Base-by-base conservation (phyloP, 1,284 basidiomycete genomes). In the Cryptococcus hybrid region DNA sequence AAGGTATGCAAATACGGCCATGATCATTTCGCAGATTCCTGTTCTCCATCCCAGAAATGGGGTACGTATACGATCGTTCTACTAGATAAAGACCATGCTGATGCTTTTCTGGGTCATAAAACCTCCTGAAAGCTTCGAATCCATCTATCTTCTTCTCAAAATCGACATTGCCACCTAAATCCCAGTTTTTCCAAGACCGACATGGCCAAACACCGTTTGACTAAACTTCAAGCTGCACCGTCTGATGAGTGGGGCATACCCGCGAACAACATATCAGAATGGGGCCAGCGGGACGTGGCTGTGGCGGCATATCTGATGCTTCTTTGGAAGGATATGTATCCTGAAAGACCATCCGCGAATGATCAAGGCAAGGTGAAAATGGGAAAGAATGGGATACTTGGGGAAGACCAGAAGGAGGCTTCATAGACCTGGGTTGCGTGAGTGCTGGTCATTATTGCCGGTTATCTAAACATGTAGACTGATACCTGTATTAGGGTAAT, bases 301-400 rank as follows among this genome's bases (percentile, higher is more conserved):
- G 92, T 95, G 49, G 93, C 92, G 3, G 92, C 92, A 0, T 98
- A 89, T 75, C 80, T 97, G 46, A 92, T 98, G 76, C 81, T 94
- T 0, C 79, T 98, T 3, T 98, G 94, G 94, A 88, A 86, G 65
- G 81, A 84, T 49, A 86, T 85, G 43, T 93, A 83, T 62, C n/a
- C 40, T 42, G 53, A 66, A 3, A 52, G 61, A 36, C 7, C 9
- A 36, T 34, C 35, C 15, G 4, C 39, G 34, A 18, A 67, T 30
- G 30, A 6, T 44, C 43, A 51, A 7, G 50, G 56, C 70, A 15
- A 45, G n/a, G 3, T 3, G 38, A 42, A 30, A 35, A 50, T 5
- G 54, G 53, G 53, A 42, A 57, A 38, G 60, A 73, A 0, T 88
- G 88, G 88, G 83, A 78, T 50, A 67, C 64, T 2, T 92, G 91